Base-by-base conservation (phyloP, 139 green algal species). In the Nannochloris sp. region DNA sequence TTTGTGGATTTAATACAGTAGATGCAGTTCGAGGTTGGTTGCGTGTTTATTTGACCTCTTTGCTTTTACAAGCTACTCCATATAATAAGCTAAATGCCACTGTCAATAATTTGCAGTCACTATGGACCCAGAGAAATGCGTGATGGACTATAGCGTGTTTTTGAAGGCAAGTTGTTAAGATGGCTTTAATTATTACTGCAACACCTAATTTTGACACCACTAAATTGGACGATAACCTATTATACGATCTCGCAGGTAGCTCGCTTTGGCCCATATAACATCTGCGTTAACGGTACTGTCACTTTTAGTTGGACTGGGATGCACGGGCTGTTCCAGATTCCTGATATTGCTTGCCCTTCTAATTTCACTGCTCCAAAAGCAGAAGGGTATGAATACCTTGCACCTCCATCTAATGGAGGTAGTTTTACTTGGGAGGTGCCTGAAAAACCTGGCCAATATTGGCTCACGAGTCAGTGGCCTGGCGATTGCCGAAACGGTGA, bases 241-340 rank as follows among this genome's bases (percentile, higher is more conserved):
- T 8, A 54, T 54, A 4, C 23, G 12, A 33, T 54, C 15, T 65
- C 31, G 59, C 14, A 53, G 14, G 13, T 53, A 15, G 39, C 37
- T 13, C n/a, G 34, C 9, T 65, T 65, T 38, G 59, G 59, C 8
- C 59, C 59, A 57, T 54, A 54, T 33, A 35, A 46, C 4, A 15
- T 65, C 10, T 65, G 59, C 29, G n/a, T 32, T 29, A 32, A 25
- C 30, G 59, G 59, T 3, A 54, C 34, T 7, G 59, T 65, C 0
- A 38, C 10, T 12, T 65, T 65, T 38, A 48, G 83, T 51, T 65
- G 59, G 59, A 12, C 48, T 34, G 59, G 42, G 14, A 36, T 53
- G 59, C 60, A 70, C 30, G 68, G 68, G 25, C 4, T 75, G 14
- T 75, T 75, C 36, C 68, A 75, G 23, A 70, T 75, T 4, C 60